Evolutionary conservation across 106 monocot genomes (phyloP).

Genomic region (Phalaenopsis equestris): DNA sequence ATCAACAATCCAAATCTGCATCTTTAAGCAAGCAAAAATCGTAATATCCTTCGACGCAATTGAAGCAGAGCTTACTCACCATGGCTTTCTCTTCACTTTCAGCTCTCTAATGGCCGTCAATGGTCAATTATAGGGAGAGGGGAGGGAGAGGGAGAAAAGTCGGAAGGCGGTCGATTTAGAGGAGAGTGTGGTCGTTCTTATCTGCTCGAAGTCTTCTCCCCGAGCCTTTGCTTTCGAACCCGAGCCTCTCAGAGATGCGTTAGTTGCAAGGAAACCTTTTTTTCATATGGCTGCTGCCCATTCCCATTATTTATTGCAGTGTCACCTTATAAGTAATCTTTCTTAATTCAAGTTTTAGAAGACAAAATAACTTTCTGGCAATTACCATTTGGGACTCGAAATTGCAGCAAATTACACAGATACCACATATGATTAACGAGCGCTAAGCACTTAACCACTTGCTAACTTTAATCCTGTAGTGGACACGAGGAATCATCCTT

Average conservation of each 20-base stretch:
- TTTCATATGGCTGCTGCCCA: not conserved
- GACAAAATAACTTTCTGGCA: not conserved
- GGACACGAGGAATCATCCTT: not conserved
- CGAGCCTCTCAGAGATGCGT: not conserved
- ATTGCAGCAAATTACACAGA: not conserved
- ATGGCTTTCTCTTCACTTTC: not conserved
- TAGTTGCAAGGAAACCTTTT: slow-evolving; percentile 1
- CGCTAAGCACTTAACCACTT: slow-evolving; percentile 4
- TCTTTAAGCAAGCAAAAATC: not conserved
- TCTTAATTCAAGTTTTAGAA: not conserved
- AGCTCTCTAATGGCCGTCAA: not conserved
- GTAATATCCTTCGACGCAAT: not conserved
- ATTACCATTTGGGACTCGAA: not conserved
- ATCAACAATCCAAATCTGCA: not conserved
- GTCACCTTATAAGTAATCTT: not conserved
- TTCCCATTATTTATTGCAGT: slow-evolving; percentile 1
- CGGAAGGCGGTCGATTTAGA: not conserved
- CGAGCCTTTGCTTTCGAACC: not conserved
- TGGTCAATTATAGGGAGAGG: not conserved
- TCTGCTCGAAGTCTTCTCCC: slow-evolving; percentile 6
- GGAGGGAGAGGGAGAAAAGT: not conserved
- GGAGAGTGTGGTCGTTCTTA: slow-evolving; percentile 5
- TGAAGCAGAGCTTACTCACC: not conserved
- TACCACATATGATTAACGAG: not conserved
- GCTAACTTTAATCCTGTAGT: slow-evolving; percentile 1